These are phyloP conservation scores for Hyphodiscus sp. DNA, from an alignment of 2,329 filamentous ascomycete genomes.

Conservation along the genomic window DNA sequence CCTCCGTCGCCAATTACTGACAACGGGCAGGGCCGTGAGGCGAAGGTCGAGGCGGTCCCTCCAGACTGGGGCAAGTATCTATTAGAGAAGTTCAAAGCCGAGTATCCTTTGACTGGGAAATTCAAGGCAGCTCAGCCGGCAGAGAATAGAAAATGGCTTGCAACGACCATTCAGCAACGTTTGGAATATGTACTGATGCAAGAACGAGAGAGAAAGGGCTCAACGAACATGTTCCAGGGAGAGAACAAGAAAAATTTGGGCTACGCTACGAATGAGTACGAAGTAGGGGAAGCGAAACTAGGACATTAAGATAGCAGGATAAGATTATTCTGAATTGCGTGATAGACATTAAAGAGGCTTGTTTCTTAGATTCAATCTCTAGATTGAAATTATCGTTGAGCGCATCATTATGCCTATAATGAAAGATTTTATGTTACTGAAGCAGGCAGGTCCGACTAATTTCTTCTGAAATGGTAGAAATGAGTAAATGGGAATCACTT, in stretches of 20 bases:
- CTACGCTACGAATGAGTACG: neutral
- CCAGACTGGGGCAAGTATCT: constrained; percentile 18
- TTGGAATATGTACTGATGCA: constrained; percentile 2
- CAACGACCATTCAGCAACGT: constrained; percentile 6
- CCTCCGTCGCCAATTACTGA: neutral
- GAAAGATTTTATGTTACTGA: too few species aligned
- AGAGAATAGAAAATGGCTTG: neutral
- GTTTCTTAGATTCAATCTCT: too few species aligned
- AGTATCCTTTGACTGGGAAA: constrained; percentile 29
- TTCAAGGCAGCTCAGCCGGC: constrained; percentile 2
- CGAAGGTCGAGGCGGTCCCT: constrained; percentile 13
- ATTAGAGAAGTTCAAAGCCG: constrained; percentile 22
- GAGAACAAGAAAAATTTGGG: neutral
- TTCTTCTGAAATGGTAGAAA: too few species aligned
- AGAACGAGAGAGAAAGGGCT: neutral
- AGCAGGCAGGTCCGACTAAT: too few species aligned
- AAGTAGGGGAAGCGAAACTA: too few species aligned
- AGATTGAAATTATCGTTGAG: too few species aligned
- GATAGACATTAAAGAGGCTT: neutral
- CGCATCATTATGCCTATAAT: too few species aligned
- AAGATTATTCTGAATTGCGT: neutral
- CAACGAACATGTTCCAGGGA: neutral
- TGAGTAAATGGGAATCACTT: too few species aligned
- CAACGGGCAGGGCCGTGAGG: constrained; percentile 18
- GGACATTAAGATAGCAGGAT: neutral